A percentile compares a stretch with the other conserved stretches of the same genome.
phyloP scores from a whole-genome alignment of 805 yeast genomes.

The Alloascoidea africana region DNA sequence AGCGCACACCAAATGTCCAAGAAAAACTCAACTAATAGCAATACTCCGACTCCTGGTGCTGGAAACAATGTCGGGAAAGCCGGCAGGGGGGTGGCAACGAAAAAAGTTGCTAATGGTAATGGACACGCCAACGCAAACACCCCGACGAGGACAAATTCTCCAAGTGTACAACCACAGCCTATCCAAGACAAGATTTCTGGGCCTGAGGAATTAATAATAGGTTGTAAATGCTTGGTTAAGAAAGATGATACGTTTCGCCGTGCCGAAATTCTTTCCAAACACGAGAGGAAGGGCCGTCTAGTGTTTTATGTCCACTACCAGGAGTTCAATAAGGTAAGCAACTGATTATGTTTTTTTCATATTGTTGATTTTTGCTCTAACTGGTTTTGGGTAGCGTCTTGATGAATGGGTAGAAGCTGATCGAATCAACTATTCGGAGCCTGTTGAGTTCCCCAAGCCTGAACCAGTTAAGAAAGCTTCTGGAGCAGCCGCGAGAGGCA shows the following conservation, averaged over 20 bases:
- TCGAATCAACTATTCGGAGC: slow-evolving; percentile 56
- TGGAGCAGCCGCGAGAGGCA: slow-evolving; percentile 12
- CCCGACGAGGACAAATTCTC: too few species aligned
- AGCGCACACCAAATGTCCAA: too few species aligned
- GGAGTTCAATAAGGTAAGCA: slow-evolving; percentile 62
- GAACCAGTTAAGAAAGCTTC: slow-evolving; percentile 31
- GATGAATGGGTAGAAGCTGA: slow-evolving; percentile 85
- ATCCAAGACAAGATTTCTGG: too few species aligned
- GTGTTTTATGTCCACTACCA: slow-evolving; percentile 88
- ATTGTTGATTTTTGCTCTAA: slow-evolving; percentile 4
- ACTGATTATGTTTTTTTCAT: too few species aligned
- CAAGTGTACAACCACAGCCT: too few species aligned
- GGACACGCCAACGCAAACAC: too few species aligned
- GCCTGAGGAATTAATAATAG: slow-evolving; percentile 41
- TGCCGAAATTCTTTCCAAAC: slow-evolving; percentile 77
- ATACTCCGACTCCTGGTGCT: too few species aligned
- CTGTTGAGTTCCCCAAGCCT: slow-evolving; percentile 57
- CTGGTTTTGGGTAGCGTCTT: slow-evolving; percentile 30
- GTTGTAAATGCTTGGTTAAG: slow-evolving; percentile 68
- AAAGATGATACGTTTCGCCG: slow-evolving; percentile 69
- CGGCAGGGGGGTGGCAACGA: too few species aligned
- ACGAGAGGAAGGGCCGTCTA: slow-evolving; percentile 57
- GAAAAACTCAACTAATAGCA: too few species aligned
- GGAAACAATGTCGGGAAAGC: too few species aligned
- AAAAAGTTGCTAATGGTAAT: too few species aligned